These are phyloP conservation scores for Aquanectria penicillioides DNA, from an alignment of 2,329 filamentous ascomycete genomes.

Conservation along the genomic window DNA sequence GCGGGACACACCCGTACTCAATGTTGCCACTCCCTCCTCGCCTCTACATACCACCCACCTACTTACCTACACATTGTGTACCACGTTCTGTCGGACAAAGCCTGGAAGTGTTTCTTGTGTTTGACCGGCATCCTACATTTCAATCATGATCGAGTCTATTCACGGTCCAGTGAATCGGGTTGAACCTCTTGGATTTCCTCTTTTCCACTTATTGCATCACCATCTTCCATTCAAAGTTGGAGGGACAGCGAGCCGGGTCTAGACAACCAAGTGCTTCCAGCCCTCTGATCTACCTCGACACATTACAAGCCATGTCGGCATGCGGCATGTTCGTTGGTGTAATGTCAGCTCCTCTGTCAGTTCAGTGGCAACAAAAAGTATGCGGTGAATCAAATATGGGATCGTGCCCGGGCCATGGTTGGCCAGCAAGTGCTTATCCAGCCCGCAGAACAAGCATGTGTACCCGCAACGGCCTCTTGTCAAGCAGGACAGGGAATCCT, in stretches of 20 bases:
- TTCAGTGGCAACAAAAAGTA: not conserved
- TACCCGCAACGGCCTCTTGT: conserved; percentile 18
- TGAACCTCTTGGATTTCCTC: too few species aligned
- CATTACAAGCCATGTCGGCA: not conserved
- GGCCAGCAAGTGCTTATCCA: conserved; percentile 11
- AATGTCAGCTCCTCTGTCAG: not conserved
- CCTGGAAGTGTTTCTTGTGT: too few species aligned
- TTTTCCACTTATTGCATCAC: too few species aligned
- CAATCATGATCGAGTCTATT: too few species aligned
- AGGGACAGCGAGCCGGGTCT: not conserved
- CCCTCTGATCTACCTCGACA: not conserved
- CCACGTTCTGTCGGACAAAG: not conserved
- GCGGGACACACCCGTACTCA: not conserved
- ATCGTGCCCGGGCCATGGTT: conserved; percentile 4
- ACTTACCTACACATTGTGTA: not conserved
- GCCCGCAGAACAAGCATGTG: conserved; percentile 21
- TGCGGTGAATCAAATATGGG: not conserved
- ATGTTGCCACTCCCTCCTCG: not conserved
- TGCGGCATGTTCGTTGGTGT: not conserved
- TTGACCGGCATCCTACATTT: too few species aligned
- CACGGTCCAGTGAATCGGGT: too few species aligned
- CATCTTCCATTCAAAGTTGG: too few species aligned
- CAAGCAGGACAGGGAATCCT: conserved; percentile 19
- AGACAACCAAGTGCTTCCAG: conserved; percentile 2
- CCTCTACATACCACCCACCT: too few species aligned